These are phyloP conservation scores for Parasarocladium wereldwijsianum DNA, from an alignment of 2,329 filamentous ascomycete species.

Conservation along the genomic window DNA sequence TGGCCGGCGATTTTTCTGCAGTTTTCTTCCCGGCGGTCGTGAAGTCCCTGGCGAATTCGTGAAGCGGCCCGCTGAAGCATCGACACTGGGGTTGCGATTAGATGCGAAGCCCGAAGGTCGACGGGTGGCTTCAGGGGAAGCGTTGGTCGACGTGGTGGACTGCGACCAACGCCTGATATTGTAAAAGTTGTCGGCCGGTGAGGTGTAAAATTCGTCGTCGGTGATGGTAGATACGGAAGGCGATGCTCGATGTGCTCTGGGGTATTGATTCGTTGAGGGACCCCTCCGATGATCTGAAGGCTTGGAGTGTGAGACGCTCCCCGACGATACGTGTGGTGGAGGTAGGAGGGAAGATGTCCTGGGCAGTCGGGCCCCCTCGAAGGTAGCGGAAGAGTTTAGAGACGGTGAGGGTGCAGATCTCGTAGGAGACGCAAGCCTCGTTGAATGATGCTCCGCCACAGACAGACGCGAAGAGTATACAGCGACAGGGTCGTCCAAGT, in stretches of 20 bases:
- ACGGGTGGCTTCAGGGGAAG: constrained; percentile 19
- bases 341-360: constrained; percentile 30
- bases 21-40: constrained; percentile 18
- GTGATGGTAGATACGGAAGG: too few relatives aligned
- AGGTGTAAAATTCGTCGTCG: constrained; percentile 3
- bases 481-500: constrained; percentile 3
- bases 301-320: constrained; percentile 8
- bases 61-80: constrained; percentile 21
- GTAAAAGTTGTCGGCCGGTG: constrained; percentile 24
- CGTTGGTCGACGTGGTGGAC: constrained; percentile 34
- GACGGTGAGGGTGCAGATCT: constrained; percentile 10
- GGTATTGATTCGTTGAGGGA: constrained; percentile 6
- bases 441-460: constrained; percentile 2
- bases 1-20: constrained; percentile 22
- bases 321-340: constrained; percentile 17
- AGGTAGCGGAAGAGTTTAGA: constrained; percentile 10
- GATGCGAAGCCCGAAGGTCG: constrained; percentile 18
- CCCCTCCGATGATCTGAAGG: constrained; percentile 3
- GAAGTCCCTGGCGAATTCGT: constrained; percentile 15
- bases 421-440: constrained; percentile 2
- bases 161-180: constrained; percentile 38
- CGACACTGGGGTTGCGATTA: constrained; percentile 30
- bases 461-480: constrained; percentile 2
- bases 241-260: constrained; percentile 1
- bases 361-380: constrained; percentile 19